These are phyloP conservation scores for Nicotiana noctiflora DNA, from an alignment of 257 asterid genomes.

Conservation along the genomic window DNA sequence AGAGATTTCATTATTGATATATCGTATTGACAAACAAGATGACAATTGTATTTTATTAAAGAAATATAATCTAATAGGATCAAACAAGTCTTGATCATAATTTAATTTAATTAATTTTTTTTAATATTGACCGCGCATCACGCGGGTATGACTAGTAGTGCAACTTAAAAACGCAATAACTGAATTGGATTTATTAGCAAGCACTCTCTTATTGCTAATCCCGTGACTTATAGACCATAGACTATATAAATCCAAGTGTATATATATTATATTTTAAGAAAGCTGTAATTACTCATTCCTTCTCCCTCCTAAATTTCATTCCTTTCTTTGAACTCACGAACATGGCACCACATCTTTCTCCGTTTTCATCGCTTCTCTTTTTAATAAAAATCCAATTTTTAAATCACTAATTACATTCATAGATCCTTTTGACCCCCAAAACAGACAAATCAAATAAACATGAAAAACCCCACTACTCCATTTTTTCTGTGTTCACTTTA, in stretches of 20 bases:
- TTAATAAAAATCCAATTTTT: neutral
- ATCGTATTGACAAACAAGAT: too few relatives aligned
- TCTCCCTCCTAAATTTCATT: constrained; percentile 4
- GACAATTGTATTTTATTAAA: too few relatives aligned
- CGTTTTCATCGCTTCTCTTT: constrained; percentile 13
- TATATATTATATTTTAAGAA: neutral
- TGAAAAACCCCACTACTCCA: neutral
- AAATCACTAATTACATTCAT: neutral
- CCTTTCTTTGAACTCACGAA: constrained; percentile 24
- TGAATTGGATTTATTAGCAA: too few relatives aligned
- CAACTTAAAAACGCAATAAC: too few relatives aligned
- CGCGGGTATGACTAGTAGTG: too few relatives aligned
- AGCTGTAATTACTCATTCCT: neutral
- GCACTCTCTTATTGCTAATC: too few relatives aligned
- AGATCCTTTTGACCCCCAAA: neutral
- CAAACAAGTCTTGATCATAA: too few relatives aligned
- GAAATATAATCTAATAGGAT: too few relatives aligned
- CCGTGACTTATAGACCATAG: too few relatives aligned
- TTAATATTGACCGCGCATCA: too few relatives aligned
- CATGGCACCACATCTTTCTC: constrained; percentile 32
- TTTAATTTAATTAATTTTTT: too few relatives aligned
- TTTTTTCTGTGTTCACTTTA: neutral
- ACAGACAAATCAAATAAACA: neutral
- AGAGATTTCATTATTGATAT: too few relatives aligned
- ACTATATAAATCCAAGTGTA: neutral